Conservation (phyloP, 116 monocot genomes). For the Papilionanthe hybrid region DNA sequence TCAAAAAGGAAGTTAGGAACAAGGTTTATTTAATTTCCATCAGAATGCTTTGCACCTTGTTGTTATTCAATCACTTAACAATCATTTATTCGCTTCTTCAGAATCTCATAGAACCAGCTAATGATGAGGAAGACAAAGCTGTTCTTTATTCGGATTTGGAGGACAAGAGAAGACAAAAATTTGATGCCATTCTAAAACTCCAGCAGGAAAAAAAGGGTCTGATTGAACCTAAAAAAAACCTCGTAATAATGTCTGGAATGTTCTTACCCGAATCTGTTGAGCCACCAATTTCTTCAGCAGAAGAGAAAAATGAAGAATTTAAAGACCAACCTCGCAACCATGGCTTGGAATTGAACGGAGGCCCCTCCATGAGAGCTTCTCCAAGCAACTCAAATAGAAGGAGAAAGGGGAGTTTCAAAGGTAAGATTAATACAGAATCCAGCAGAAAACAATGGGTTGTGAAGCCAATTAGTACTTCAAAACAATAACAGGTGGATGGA, state of each 20-base stretch:
- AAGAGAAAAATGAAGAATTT: conserved; percentile 5
- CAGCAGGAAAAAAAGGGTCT: conserved; percentile 61
- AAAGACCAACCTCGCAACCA: background rate
- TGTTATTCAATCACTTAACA: too few relatives aligned
- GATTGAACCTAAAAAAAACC: conserved; percentile 62
- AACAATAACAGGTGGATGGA: conserved; percentile 15
- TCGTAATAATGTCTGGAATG: conserved; percentile 64
- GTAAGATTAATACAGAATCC: conserved; percentile 7
- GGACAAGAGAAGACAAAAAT: conserved; percentile 39
- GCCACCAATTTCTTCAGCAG: conserved; percentile 3
- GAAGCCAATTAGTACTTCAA: conserved; percentile 24
- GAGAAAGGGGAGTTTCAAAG: conserved; percentile 25
- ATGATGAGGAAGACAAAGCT: conserved; percentile 27
- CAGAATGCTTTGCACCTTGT: too few relatives aligned
- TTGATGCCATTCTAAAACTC: conserved; percentile 39
- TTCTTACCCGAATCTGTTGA: conserved; percentile 36
- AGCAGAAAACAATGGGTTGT: conserved; percentile 41
- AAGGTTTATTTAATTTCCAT: too few relatives aligned
- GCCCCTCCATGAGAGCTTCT: conserved; percentile 14
- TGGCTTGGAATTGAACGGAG: background rate
- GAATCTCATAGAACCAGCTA: conserved; percentile 17
- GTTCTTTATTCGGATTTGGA: conserved; percentile 49
- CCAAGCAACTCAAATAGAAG: conserved; percentile 14
- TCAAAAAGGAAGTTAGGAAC: too few relatives aligned
- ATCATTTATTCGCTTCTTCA: conserved; percentile 5